A percentile compares a stretch with the other conserved stretches of the same genome.
Evolutionary conservation across 345 rosid species (phyloP).

Genomic region (Salix udensis): DNA sequence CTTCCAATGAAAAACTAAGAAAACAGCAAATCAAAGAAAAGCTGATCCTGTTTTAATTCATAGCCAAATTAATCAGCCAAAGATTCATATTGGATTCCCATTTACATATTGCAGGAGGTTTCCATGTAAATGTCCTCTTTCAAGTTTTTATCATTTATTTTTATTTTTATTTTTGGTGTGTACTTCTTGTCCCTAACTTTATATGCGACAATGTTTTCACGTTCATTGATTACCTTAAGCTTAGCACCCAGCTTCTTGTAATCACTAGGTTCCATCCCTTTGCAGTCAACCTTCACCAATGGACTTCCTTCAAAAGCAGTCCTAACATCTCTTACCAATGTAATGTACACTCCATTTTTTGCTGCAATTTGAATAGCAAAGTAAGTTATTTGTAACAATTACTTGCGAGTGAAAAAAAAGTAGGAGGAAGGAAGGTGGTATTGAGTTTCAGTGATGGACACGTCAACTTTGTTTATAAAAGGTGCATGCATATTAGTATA

Average conservation of each 20-base stretch:
- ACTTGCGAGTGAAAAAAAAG: neutral
- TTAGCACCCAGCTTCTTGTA: slow-evolving; percentile 93
- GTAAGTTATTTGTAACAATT: neutral
- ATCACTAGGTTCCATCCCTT: slow-evolving; percentile 75
- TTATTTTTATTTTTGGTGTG: neutral
- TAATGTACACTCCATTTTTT: slow-evolving; percentile 77
- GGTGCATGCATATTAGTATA: neutral
- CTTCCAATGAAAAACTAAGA: neutral
- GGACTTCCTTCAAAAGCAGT: slow-evolving; percentile 82
- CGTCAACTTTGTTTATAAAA: neutral
- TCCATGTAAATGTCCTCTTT: neutral
- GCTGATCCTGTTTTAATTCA: neutral
- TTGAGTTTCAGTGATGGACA: neutral
- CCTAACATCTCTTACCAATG: slow-evolving; percentile 71
- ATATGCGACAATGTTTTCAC: neutral
- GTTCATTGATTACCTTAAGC: slow-evolving; percentile 54
- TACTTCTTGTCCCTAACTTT: slow-evolving; percentile 1
- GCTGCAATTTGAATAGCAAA: slow-evolving; percentile 43
- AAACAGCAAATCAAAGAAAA: neutral
- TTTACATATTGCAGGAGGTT: neutral
- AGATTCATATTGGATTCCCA: neutral
- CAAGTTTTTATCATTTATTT: too few species aligned
- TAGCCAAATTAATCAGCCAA: neutral
- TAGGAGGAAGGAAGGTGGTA: neutral
- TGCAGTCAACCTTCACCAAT: slow-evolving; percentile 77